A percentile compares a stretch with the other conserved stretches of the same genome.
Evolutionary conservation across 768 basidiomycete species (phyloP).

Genomic region (Leccinum longicurvipes): DNA sequence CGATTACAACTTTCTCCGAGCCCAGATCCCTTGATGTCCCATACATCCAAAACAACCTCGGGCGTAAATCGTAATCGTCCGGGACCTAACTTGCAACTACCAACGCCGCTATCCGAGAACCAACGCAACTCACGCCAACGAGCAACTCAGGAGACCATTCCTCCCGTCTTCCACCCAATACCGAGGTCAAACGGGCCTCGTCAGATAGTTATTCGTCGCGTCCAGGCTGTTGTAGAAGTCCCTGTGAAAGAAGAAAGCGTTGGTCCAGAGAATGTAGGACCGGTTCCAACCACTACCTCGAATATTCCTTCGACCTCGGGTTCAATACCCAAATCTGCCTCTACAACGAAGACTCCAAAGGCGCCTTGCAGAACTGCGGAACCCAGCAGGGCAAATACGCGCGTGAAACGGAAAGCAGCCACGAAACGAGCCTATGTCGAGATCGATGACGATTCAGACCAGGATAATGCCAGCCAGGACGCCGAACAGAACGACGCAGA

Average conservation of each 20-base stretch:
- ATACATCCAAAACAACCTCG: constrained; percentile 24
- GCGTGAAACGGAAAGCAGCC: constrained; percentile 16
- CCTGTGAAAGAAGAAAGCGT: constrained; percentile 63
- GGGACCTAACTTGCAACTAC: constrained; percentile 20
- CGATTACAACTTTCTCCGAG: constrained; percentile 17
- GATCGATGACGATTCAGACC: constrained; percentile 27
- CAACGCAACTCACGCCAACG: constrained; percentile 26
- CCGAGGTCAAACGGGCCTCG: constrained; percentile 12
- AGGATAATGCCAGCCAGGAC: constrained; percentile 13
- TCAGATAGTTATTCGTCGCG: constrained; percentile 52
- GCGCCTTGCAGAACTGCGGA: neutral
- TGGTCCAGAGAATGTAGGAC: constrained; percentile 33
- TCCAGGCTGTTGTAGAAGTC: constrained; percentile 56
- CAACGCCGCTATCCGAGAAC: constrained; percentile 31
- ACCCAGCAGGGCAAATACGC: constrained; percentile 8
- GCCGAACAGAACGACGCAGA: constrained; percentile 11
- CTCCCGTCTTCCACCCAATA: constrained; percentile 2
- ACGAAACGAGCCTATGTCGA: constrained; percentile 29
- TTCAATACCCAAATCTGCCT: constrained; percentile 5
- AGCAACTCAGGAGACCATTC: constrained; percentile 5
- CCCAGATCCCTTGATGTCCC: constrained; percentile 28
- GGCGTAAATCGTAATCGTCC: constrained; percentile 8
- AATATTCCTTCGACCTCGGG: constrained; percentile 12
- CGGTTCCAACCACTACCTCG: constrained; percentile 13
- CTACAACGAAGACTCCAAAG: constrained; percentile 12